Evolutionary conservation across 2,329 filamentous ascomycete genomes (phyloP).

Genomic region (Fusarium paranaense): DNA sequence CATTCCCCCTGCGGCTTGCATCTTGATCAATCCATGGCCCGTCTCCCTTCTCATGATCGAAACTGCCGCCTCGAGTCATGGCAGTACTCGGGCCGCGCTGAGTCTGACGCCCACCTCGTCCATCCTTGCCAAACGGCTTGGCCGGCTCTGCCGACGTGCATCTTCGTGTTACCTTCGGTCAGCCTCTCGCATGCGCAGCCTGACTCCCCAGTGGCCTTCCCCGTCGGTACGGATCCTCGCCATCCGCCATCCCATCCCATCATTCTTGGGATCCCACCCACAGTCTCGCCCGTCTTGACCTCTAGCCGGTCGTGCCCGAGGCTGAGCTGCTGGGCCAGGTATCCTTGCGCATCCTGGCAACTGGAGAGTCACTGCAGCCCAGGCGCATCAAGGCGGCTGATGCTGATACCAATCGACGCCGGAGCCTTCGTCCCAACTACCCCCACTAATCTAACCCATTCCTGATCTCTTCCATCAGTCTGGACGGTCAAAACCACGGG

Average conservation of each 20-base stretch:
- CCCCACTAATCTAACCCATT: conserved; percentile 43
- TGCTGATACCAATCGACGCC: conserved; percentile 37
- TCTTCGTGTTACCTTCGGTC: conserved; percentile 41
- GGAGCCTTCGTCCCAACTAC: conserved; percentile 40
- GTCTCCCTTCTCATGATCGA: conserved; percentile 9
- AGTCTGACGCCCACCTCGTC: conserved; percentile 21
- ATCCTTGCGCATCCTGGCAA: conserved; percentile 40
- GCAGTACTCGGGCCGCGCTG: conserved; percentile 23
- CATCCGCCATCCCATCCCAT: conserved; percentile 11
- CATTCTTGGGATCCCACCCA: conserved; percentile 12
- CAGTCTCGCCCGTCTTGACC: conserved; percentile 14
- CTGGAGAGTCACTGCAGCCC: conserved; percentile 35
- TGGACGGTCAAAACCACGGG: conserved; percentile 31
- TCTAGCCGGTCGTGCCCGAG: conserved; percentile 27
- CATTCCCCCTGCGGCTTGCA: conserved; percentile 9
- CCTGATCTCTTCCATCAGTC: conserved; percentile 34
- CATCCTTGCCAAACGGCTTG: conserved; percentile 33
- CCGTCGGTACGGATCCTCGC: conserved; percentile 30
- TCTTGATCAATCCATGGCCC: background rate
- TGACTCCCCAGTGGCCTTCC: conserved; percentile 17
- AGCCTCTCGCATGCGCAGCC: conserved; percentile 32
- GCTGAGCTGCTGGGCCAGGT: conserved; percentile 26
- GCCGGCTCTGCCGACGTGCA: conserved; percentile 34
- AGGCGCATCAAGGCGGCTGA: conserved; percentile 40
- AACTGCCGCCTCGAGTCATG: conserved; percentile 17